A percentile compares a stretch with the other conserved stretches of the same genome.
phyloP scores from a whole-genome alignment of 2,329 filamentous ascomycete species.

The Macrophomina tecta region DNA sequence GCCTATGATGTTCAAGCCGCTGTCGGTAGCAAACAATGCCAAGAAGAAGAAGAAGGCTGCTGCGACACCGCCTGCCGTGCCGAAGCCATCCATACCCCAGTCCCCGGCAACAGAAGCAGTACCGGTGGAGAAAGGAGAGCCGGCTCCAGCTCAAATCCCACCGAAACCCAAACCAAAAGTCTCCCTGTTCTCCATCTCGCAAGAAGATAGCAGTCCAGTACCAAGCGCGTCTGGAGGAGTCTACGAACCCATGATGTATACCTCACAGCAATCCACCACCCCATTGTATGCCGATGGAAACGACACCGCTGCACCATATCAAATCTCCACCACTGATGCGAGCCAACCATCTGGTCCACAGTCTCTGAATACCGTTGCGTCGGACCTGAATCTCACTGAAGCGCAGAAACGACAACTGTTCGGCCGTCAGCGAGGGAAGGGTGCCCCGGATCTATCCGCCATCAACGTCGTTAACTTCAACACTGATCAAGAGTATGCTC shows the following conservation, averaged over 20 bases:
- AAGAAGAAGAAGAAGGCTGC: conserved; percentile 66
- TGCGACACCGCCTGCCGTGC: neutral
- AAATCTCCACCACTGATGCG: conserved; percentile 7
- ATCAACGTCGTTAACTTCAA: conserved; percentile 85
- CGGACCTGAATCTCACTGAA: conserved; percentile 78
- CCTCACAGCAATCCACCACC: conserved; percentile 6
- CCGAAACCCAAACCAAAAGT: conserved; percentile 58
- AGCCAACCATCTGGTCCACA: conserved; percentile 44
- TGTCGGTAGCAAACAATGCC: conserved; percentile 80
- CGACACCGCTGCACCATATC: neutral
- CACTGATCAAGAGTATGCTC: conserved; percentile 82
- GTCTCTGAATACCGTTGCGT: conserved; percentile 73
- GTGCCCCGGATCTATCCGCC: conserved; percentile 53
- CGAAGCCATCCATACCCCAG: neutral
- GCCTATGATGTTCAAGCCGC: conserved; percentile 84
- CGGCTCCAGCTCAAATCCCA: neutral
- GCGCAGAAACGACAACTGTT: conserved; percentile 83
- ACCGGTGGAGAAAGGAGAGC: neutral
- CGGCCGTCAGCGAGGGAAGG: conserved; percentile 65
- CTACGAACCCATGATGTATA: conserved; percentile 49
- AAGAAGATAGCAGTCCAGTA: conserved; percentile 43
- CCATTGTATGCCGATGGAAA: neutral
- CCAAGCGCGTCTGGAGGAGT: conserved; percentile 33
- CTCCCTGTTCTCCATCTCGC: conserved; percentile 72
- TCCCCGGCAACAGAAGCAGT: neutral